Evolutionary conservation across 2,329 filamentous ascomycete species (phyloP), one percentile per base, ranked within the genome.

Genomic region (Neonectria neomacrospora): DNA sequence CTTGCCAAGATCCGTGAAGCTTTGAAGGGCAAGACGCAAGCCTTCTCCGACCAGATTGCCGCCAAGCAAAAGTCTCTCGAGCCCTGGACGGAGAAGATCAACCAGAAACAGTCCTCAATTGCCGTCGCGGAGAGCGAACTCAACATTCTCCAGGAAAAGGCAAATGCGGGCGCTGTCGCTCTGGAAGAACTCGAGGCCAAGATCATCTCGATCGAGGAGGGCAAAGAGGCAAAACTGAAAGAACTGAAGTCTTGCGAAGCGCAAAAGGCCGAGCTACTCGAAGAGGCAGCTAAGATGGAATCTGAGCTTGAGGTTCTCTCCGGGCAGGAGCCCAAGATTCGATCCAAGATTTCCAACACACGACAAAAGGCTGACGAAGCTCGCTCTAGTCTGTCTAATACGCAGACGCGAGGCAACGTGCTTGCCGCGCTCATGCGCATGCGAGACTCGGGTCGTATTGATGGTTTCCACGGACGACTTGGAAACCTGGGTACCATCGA

Each of bases 281-380:
- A 92, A 70, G 92, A 97, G 74, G 87, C 90, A 1, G 84, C 88
- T 67, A 89, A 90, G 69, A 83, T 94, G 58, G 86, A 92, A 70
- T 84, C 86, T 0, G 91, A 97, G 71, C 81, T 97, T 32, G 85
- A 90, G 51, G 88, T 91, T 58, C 85, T 97, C 12, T 81, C 86
- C 0, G 82, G 89, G 48, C 91, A 93, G 75, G 96, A 98, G 76
- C 93, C 94, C 12, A 89, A 92, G 66, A 83, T 97, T 64, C 91
- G 93, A 41, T 85, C 91, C 23, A 93, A 95, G 78, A 88, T 99
- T 34, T 98, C 96, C 5, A 92, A 91, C 63, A 92, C 93, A 10
- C 88, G 96, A 50, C 94, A 97, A 76, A 98, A 97, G 80, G 96
- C 96, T 5, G 96, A 99, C 67, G 96, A 99, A 79, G 96, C 96